Percentiles rank a stretch among this genome's conserved stretches.
phyloP scores from a whole-genome alignment of 108 stramenopile genomes.

The Parietichytrium sp. region DNA sequence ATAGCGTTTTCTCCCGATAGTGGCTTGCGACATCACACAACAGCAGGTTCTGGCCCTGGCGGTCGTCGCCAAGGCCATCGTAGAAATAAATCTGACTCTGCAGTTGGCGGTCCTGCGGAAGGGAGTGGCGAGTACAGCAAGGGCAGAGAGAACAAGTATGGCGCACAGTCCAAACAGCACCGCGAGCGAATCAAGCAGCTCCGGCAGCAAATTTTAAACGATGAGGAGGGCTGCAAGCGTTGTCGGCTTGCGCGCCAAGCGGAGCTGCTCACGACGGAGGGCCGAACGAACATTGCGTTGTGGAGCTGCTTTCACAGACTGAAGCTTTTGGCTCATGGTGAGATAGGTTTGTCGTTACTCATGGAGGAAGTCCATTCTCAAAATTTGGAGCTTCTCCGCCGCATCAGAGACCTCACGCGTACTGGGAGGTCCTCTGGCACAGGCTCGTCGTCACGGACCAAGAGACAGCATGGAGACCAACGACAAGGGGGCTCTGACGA shows the following conservation, averaged over 20 bases:
- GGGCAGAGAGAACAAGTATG: not conserved
- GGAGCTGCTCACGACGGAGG: not conserved
- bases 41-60: not conserved
- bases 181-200: constrained; percentile 26
- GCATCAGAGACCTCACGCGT: not conserved
- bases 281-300: not conserved
- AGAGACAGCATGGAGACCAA: too few species aligned
- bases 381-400: constrained; percentile 4
- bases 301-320: constrained; percentile 36
- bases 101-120: not conserved
- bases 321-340: not conserved
- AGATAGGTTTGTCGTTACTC: not conserved
- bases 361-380: constrained; percentile 20
- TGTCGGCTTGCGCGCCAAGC: constrained; percentile 31
- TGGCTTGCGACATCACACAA: not conserved
- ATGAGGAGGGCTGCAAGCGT: constrained; percentile 28
- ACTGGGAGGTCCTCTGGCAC: too few species aligned
- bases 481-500: too few species aligned
- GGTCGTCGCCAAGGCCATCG: not conserved
- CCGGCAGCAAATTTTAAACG: not conserved
- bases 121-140: too few species aligned
- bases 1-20: too few species aligned
- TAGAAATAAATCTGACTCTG: constrained; percentile 25
- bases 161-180: not conserved
- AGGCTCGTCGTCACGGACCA: too few species aligned